Evolutionary conservation across 2,329 filamentous ascomycete genomes (phyloP), one percentile per base, ranked within the genome.

Genomic region (Zasmidium angulare): DNA sequence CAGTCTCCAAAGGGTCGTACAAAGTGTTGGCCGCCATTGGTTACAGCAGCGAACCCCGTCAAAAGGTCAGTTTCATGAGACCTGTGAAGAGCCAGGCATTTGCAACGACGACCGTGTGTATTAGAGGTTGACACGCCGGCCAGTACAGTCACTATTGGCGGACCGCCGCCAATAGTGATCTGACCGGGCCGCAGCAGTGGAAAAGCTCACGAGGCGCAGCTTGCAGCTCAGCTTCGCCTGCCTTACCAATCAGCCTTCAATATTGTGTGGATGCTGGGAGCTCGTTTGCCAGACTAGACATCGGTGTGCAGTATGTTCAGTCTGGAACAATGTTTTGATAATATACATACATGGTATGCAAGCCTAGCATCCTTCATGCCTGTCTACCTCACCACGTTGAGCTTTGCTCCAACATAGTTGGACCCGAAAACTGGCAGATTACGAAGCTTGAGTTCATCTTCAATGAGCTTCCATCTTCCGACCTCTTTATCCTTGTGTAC

Each of bases 391-490:
- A 43, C 36, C 36, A 43, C 36, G 36, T 43, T 43, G 12, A 26
- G 46, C 29, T 56, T 50, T 14, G 54, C 46, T 11, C 48, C 31
- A 21, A 21, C 47, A 43, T 47, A 46, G 22, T 47, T 46, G 11
- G 43, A 50, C 14, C 63, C 61, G 31, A 62, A 59, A 17, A 85
- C 76, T 7, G 87, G 85, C 65, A 93, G 73, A 17, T 82, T 83
- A 57, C 87, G 80, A 71, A 83, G 81, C 69, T 76, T 76, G 63
- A 93, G 78, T 75, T 91, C 88, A 69, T 86, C 79, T 73, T 89
- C 83, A 69, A 93, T 90, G 52, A 92, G 75, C 84, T 95, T 95
- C 85, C 88, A 90, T 69, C 90, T 81, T 24, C 91, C 91, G 46
- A 90, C 73, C 51, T 84, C 81, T 67, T 83, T 85, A 75, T 93